phyloP scores from a whole-genome alignment of 2,329 filamentous ascomycete species.

The Coniella lustricola region DNA sequence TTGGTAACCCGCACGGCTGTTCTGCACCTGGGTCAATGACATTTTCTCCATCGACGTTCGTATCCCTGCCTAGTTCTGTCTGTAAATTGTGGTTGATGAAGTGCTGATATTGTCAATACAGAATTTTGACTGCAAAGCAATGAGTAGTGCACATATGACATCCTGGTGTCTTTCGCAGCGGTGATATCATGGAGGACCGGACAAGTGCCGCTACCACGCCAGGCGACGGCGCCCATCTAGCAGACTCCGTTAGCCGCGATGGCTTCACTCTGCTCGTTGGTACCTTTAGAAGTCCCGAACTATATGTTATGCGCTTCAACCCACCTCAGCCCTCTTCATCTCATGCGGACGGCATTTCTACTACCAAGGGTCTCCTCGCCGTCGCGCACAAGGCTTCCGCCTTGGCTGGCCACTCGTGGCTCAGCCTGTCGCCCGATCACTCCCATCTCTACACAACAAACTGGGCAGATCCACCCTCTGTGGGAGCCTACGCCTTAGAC shows the following conservation, averaged over 20 bases:
- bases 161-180: too few relatives aligned
- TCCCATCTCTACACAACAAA: conserved; percentile 15
- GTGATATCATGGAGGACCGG: background rate
- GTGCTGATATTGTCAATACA: too few relatives aligned
- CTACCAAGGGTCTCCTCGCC: background rate
- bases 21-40: too few relatives aligned
- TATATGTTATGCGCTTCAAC: conserved; percentile 12
- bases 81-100: too few relatives aligned
- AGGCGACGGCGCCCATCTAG: background rate
- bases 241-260: background rate
- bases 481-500: conserved; percentile 15
- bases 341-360: background rate
- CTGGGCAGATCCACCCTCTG: conserved; percentile 14
- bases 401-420: conserved; percentile 17
- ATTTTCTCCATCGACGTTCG: background rate
- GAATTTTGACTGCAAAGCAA: too few relatives aligned
- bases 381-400: conserved; percentile 10
- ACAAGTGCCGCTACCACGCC: background rate
- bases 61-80: too few relatives aligned
- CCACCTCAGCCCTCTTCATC: conserved; percentile 1
- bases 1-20: too few relatives aligned
- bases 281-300: conserved; percentile 10
- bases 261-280: conserved; percentile 13
- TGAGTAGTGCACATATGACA: too few relatives aligned
- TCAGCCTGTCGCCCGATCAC: conserved; percentile 15